phyloP scores from a whole-genome alignment of 1,284 basidiomycete genomes.

The Fereydounia khargensis region DNA sequence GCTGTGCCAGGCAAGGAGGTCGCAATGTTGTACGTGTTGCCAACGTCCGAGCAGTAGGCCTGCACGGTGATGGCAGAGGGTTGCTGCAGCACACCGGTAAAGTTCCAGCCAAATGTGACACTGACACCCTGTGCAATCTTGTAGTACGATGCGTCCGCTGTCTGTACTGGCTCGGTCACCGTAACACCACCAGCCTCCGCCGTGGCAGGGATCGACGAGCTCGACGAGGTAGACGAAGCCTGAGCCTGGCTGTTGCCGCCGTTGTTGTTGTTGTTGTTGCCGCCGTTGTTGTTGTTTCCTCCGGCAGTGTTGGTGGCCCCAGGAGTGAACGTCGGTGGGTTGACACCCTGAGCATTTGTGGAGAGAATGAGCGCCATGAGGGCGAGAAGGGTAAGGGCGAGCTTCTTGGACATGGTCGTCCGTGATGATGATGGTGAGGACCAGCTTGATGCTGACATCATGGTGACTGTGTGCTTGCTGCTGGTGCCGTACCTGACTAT shows the following conservation, averaged over 20 bases:
- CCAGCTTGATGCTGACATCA: conserved; percentile 6
- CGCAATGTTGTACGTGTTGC: conserved; percentile 49
- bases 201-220: conserved; percentile 31
- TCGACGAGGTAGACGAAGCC: conserved; percentile 5
- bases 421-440: too few species aligned
- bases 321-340: conserved; percentile 22
- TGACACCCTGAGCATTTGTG: conserved; percentile 11
- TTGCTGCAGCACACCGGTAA: conserved; percentile 45
- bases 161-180: conserved; percentile 50
- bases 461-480: too few species aligned
- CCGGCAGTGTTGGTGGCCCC: conserved; percentile 3
- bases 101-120: conserved; percentile 56
- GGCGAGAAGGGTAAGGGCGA: conserved; percentile 9
- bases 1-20: conserved; percentile 46
- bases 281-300: too few species aligned
- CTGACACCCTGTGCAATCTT: conserved; percentile 50
- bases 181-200: conserved; percentile 51
- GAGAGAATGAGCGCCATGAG: conserved; percentile 14
- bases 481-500: too few species aligned
- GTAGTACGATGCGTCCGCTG: conserved; percentile 52
- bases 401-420: too few species aligned
- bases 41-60: conserved; percentile 50
- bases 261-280: too few species aligned
- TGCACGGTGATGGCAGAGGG: conserved; percentile 42
- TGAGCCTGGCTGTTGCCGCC: conserved; percentile 2